phyloP scores from a whole-genome alignment of 2,329 filamentous ascomycete species.

The Pseudocercospora vitis region DNA sequence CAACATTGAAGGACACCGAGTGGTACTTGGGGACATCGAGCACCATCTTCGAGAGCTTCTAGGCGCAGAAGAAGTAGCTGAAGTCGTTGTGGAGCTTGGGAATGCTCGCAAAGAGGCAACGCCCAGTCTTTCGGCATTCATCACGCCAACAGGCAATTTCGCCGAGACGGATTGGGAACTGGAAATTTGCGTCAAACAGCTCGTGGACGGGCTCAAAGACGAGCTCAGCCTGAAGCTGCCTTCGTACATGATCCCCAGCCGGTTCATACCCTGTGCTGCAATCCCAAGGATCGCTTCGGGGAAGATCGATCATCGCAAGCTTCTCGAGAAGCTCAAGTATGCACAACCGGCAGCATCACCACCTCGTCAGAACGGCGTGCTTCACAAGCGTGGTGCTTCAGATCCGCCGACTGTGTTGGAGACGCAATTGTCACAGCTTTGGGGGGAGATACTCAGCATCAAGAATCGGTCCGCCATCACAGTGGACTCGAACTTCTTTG shows the following conservation, averaged over 20 bases:
- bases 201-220: slow-evolving; percentile 3
- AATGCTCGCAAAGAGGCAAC: slow-evolving; percentile 17
- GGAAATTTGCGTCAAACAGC: slow-evolving; percentile 1
- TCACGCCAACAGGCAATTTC: slow-evolving; percentile 9
- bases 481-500: slow-evolving; percentile 13
- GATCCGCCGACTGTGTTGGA: slow-evolving; percentile 9
- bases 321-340: not conserved
- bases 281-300: slow-evolving; percentile 3
- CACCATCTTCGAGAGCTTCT: slow-evolving; percentile 46
- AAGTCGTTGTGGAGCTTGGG: slow-evolving; percentile 4
- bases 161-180: not conserved
- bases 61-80: not conserved
- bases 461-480: slow-evolving; percentile 13
- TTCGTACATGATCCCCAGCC: slow-evolving; percentile 5
- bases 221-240: slow-evolving; percentile 5
- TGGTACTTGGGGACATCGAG: slow-evolving; percentile 74
- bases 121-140: slow-evolving; percentile 14
- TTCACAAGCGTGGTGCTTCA: not conserved
- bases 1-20: slow-evolving; percentile 72
- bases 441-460: slow-evolving; percentile 15
- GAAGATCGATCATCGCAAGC: slow-evolving; percentile 4
- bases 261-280: not conserved
- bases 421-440: slow-evolving; percentile 15
- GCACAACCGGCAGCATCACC: too few relatives aligned
- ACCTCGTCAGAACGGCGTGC: not conserved